Percentiles rank a stretch among this genome's conserved stretches.
Evolutionary conservation across 345 rosid species (phyloP).

Genomic region (Salix brachista): DNA sequence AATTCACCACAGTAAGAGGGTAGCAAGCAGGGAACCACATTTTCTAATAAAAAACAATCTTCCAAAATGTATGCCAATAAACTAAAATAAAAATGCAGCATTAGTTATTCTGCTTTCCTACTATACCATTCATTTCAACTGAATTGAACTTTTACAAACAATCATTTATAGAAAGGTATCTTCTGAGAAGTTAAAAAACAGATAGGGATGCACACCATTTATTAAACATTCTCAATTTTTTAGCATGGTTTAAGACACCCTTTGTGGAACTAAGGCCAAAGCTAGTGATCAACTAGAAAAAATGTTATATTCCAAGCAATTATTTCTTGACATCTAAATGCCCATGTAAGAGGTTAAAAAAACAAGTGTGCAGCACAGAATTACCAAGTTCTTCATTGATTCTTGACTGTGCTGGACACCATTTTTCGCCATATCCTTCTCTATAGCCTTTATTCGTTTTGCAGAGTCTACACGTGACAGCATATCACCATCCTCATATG

Average conservation of each 20-base stretch:
- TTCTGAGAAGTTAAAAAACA: no score
- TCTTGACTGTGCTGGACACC: slow-evolving; percentile 56
- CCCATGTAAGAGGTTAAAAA: slow-evolving; percentile 11
- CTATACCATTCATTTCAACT: no score
- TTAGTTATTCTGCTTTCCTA: no score
- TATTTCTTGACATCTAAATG: neutral
- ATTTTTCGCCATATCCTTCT: slow-evolving; percentile 66
- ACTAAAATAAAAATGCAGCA: no score
- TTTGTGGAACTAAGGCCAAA: neutral
- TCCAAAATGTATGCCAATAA: no score
- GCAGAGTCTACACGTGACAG: slow-evolving; percentile 51
- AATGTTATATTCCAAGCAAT: neutral
- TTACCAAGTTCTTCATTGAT: slow-evolving; percentile 69
- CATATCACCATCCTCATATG: slow-evolving; percentile 59
- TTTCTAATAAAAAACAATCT: neutral
- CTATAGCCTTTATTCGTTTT: slow-evolving; percentile 67
- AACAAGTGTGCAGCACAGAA: slow-evolving; percentile 6
- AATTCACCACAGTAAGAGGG: neutral
- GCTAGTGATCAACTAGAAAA: neutral
- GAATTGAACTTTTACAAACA: no score
- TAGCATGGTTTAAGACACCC: no score
- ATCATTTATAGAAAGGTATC: no score
- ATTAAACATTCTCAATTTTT: no score
- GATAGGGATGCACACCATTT: no score
- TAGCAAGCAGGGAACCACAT: neutral